phyloP scores from a whole-genome alignment of 2,329 filamentous ascomycete genomes.

The Diaporthe sp. region DNA sequence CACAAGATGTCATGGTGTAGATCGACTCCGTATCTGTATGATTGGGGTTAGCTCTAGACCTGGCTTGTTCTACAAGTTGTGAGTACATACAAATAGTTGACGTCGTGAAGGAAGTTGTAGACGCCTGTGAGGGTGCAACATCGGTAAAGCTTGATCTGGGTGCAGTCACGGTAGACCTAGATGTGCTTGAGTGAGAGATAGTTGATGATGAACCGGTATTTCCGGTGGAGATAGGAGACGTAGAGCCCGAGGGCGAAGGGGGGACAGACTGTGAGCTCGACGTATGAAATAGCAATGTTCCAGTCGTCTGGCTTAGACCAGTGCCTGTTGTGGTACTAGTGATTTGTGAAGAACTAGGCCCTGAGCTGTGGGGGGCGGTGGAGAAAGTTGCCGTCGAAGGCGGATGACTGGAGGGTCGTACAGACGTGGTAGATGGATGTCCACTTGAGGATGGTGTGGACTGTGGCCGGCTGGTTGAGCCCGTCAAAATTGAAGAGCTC shows the following conservation, averaged over 20 bases:
- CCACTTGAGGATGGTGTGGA: neutral
- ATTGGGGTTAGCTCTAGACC: neutral
- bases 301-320: neutral
- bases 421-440: neutral
- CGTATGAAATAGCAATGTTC: fast-evolving
- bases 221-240: neutral
- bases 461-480: neutral
- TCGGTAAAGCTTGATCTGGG: neutral
- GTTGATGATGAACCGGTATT: too few species aligned
- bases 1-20: neutral
- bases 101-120: neutral
- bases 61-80: too few species aligned
- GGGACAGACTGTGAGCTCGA: neutral
- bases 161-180: neutral
- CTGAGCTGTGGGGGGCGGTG: neutral
- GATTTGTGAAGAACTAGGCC: neutral
- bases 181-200: too few species aligned
- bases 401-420: neutral
- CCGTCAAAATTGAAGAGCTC: neutral
- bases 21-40: neutral
- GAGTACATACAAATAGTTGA: constrained; percentile 6
- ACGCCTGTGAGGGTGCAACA: neutral
- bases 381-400: neutral
- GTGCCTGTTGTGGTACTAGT: neutral
- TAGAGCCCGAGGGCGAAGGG: neutral